Evolutionary conservation across 2,329 filamentous ascomycete genomes (phyloP), one percentile per base, ranked within the genome.

Genomic region (Ceratocystis ficicola): DNA sequence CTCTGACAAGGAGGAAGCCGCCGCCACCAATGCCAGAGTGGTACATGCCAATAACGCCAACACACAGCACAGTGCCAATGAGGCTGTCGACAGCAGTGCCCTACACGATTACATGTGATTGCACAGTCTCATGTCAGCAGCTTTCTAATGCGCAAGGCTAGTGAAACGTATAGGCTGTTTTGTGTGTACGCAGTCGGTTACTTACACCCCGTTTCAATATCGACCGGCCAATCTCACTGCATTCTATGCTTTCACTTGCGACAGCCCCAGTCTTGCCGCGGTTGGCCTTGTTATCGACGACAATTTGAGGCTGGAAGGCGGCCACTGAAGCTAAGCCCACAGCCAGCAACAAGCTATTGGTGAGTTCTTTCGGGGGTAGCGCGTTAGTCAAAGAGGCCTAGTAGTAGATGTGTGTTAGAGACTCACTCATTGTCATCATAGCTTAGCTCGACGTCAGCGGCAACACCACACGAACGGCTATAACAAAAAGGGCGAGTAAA

Each of bases 11-110:
- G 81, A 91, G 88, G 76, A 97, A 97, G 1, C 93, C 93, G 50
- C 93, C 93, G 5, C 93, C 93, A 22, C 89, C 92, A 67, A 96
- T 87, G 17, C 93, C 92, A 50, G 83, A 83, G 73, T 92, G 88
- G 70, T 90, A 89, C 84, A 89, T 89, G 66, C 82, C 86, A 57
- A 88, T 81, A 5, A 89, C 86, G 5, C 89, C 89, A 46, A 91
- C 82, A 69, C 89, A 93, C 63, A 92, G 81, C 6, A 85, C 84
- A 0, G 88, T 88, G 36, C 85, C 87, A 22, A 92, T 85, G 68
- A 90, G 75, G 60, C 88, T 86, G 75, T 93, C 89, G 0, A 86
- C 88, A 12, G 89, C 88, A 75, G 89, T 90, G 5, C 89, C 88
- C 79, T 83, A 64, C 41, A 25, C 12, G 44, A 30, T n/a, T 59